phyloP scores from a whole-genome alignment of 805 yeast species.

The Candida pseudofarinosa region DNA sequence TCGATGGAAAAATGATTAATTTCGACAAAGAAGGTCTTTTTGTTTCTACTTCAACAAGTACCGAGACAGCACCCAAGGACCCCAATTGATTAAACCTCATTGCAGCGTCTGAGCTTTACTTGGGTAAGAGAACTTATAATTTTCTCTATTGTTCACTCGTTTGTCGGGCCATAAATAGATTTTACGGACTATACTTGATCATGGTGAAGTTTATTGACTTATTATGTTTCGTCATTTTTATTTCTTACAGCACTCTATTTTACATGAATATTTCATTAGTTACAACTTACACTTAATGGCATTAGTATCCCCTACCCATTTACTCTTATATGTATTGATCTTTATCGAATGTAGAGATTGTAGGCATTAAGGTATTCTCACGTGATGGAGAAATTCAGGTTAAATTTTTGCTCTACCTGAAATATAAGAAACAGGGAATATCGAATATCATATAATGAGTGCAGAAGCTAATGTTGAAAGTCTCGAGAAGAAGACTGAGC shows the following conservation, averaged over 20 bases:
- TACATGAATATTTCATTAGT: no score
- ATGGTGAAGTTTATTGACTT: no score
- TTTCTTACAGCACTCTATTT: no score
- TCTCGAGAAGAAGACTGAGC: slow-evolving; percentile 9
- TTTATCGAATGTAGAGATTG: no score
- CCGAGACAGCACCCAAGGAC: background rate
- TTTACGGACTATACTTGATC: background rate
- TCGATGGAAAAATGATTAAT: slow-evolving; percentile 42
- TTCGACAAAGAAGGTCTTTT: slow-evolving; percentile 35
- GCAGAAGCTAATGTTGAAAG: slow-evolving; percentile 2
- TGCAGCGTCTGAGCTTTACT: background rate
- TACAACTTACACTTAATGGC: no score
- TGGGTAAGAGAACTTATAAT: background rate
- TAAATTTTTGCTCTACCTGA: background rate
- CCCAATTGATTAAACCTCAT: background rate
- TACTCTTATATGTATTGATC: no score
- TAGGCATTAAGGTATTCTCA: no score
- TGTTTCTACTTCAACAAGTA: slow-evolving; percentile 3
- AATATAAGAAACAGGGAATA: background rate
- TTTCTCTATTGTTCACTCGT: no score
- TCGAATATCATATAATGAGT: background rate
- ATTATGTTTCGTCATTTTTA: no score
- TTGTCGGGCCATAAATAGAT: background rate
- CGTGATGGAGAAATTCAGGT: background rate
- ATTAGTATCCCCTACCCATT: no score